Evolutionary conservation across 768 basidiomycete genomes (phyloP).

Genomic region (Lactarius sp.): DNA sequence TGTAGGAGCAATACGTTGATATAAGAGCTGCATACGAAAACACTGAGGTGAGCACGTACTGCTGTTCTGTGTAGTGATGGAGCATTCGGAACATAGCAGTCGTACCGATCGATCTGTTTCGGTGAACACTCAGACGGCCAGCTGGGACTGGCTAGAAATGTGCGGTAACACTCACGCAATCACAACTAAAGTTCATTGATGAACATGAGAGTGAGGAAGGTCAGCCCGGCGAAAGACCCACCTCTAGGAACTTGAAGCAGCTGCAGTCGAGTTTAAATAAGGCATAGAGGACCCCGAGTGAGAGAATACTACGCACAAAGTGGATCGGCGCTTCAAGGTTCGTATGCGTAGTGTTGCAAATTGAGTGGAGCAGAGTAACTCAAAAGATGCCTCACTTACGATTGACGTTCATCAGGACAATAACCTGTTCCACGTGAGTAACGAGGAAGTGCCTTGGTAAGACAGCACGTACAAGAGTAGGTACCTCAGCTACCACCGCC

Average conservation of each 20-base stretch:
- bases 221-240: neutral
- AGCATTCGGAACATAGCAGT: constrained; percentile 8
- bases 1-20: neutral
- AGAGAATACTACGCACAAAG: constrained; percentile 1
- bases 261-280: neutral
- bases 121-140: neutral
- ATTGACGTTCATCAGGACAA: neutral
- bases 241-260: constrained; percentile 8
- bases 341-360: neutral
- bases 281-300: neutral
- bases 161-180: neutral
- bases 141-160: neutral
- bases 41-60: neutral
- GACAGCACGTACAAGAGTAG: constrained; percentile 1
- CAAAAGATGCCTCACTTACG: neutral
- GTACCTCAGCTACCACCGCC: constrained; percentile 12
- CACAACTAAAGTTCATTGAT: neutral
- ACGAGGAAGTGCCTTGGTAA: neutral
- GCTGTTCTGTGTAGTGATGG: neutral
- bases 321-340: neutral
- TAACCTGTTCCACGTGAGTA: neutral
- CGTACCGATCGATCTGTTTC: constrained; percentile 1
- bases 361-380: neutral
- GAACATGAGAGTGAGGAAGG: neutral
- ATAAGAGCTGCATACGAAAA: no score